Conservation (phyloP, 495 filamentous ascomycete species). For the Talaromyces liani region DNA sequence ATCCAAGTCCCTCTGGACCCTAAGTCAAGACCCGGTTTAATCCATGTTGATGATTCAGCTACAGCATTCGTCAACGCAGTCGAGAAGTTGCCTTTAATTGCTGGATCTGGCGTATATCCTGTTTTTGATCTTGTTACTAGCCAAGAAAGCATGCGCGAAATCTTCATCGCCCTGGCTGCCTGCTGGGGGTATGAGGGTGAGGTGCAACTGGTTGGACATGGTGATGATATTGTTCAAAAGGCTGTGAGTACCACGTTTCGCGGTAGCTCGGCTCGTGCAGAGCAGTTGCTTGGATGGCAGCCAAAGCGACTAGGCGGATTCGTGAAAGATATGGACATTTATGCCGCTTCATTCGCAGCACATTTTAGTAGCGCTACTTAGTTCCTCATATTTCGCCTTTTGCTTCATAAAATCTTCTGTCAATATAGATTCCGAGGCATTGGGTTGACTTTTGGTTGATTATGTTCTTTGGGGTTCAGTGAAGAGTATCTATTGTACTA, state of each 20-base stretch:
- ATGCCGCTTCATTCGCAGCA: constrained; percentile 1
- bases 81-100: constrained; percentile 25
- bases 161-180: constrained; percentile 15
- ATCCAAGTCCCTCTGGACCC: constrained; percentile 18
- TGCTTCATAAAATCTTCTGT: neutral
- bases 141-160: constrained; percentile 15
- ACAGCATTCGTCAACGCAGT: constrained; percentile 23
- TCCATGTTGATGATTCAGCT: constrained; percentile 36
- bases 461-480: neutral
- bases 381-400: neutral
- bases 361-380: neutral
- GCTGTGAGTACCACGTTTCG: constrained; percentile 20
- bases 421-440: neutral
- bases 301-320: constrained; percentile 13
- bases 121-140: constrained; percentile 34
- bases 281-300: constrained; percentile 25
- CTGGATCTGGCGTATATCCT: constrained; percentile 24
- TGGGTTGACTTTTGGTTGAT: neutral
- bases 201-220: constrained; percentile 17
- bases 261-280: constrained; percentile 19
- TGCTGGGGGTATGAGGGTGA: constrained; percentile 20
- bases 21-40: constrained; percentile 14
- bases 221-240: constrained; percentile 17
- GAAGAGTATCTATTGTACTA: neutral
- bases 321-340: constrained; percentile 5